Base-by-base conservation (phyloP, 345 rosid species). In the Eucalyptus lansdowneana region DNA sequence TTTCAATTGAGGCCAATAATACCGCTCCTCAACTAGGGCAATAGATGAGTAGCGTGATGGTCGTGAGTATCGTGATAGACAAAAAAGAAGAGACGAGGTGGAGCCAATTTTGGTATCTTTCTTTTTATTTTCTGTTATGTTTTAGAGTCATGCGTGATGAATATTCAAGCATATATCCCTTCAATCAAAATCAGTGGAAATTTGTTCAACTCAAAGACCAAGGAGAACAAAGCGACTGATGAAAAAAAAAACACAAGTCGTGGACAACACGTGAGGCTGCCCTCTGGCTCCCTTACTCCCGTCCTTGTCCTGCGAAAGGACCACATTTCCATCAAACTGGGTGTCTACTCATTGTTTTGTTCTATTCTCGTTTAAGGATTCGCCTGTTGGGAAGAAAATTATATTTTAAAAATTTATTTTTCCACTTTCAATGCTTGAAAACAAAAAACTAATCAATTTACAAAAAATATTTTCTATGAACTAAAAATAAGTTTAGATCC, bases 381-480 rank as follows among this genome's bases (percentile, higher is more conserved):
- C 72, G 6, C 10, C 7, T 5, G 13, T 69, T 5, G 40, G 13
- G 21, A 34, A 17, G 14, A 76, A 72, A 19, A 19, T 17, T 9
- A 34, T 9, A 9, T 31, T n/a, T 16, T 19, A 0, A 4, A 14
- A 62, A 14, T 1, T 9, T 34, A 37, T 19, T 37, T 29, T 7
- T 65, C 37, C 4, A 34, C 11, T 40, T 76, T 21, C 14, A 6
- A 1, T 37, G 7, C 12, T 72, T 72, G 45, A 37, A 6, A 12
- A 19, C 2, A 10, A 17, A 37, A 19, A 72, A 72, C 24, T 37
- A 72, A 37, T 72, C 42, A 12, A 72, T 72, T 17, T 34, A 9
- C 24, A 6, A 4, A 37, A 9, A 11, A 37, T 6, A 9, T 72
- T 37, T 72, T 21, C 21, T 24, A 37, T 37, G 45, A 22, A 37